Evolutionary conservation across 225 moss, liverwort and hornwort genomes (phyloP).

Genomic region (Bryum argenteum): DNA sequence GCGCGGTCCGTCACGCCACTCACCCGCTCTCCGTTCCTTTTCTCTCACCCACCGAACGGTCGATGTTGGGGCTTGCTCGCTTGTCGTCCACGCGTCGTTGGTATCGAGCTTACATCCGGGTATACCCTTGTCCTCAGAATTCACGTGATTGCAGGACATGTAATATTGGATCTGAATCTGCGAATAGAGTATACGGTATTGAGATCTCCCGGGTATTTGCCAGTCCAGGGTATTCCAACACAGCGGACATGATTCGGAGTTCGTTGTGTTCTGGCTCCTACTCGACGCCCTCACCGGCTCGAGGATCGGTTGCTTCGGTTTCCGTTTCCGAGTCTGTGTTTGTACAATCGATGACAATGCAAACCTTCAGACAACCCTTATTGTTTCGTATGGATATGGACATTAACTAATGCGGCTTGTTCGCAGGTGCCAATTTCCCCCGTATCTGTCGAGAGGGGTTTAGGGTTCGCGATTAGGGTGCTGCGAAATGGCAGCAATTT

Average conservation of each 20-base stretch:
- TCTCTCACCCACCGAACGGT: not conserved
- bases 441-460: conserved; percentile 7
- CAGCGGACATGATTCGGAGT: not conserved
- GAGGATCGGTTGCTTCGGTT: not conserved
- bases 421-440: conserved; percentile 4
- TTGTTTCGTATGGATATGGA: not conserved
- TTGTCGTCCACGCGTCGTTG: not conserved
- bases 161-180: no score
- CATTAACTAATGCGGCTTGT: not conserved
- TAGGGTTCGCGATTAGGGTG: conserved; percentile 8
- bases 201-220: not conserved
- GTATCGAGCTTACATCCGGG: not conserved
- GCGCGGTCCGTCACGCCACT: conserved; percentile 12
- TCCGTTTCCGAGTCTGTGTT: not conserved
- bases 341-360: no score
- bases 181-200: no score
- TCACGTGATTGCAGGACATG: no score
- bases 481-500: conserved; percentile 28
- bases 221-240: not conserved
- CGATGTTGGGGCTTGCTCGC: not conserved
- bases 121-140: not conserved
- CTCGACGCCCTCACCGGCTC: not conserved
- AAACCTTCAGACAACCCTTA: not conserved
- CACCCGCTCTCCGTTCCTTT: conserved; percentile 17
- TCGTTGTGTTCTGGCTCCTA: not conserved